Evolutionary conservation across 2,329 filamentous ascomycete genomes (phyloP).

Genomic region (Cladophialophora bantiana): DNA sequence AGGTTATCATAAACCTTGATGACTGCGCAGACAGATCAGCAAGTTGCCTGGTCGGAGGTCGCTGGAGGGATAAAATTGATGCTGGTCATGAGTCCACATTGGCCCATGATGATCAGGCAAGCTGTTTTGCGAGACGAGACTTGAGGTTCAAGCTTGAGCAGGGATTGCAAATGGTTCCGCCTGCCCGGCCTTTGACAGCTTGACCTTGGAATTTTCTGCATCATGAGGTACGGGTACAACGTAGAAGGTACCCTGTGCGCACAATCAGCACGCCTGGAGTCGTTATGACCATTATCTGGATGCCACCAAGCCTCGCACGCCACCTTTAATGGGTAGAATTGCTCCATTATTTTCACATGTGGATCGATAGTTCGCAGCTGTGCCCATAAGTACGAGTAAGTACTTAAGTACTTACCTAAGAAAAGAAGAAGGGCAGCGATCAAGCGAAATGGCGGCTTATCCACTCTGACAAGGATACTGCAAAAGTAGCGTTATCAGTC

Average conservation of each 20-base stretch:
- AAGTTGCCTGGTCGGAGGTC: neutral
- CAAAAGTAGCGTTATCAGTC: neutral
- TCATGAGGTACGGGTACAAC: neutral
- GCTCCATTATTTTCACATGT: slow-evolving; percentile 9
- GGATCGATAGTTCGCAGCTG: slow-evolving; percentile 21
- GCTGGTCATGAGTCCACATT: neutral
- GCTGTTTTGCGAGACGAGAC: neutral
- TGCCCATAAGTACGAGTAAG: neutral
- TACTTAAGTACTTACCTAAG: neutral
- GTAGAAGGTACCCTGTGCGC: neutral
- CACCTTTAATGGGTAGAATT: neutral
- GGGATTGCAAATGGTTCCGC: neutral
- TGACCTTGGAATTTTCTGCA: neutral
- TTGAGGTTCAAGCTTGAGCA: neutral
- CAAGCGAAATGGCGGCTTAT: slow-evolving; percentile 25
- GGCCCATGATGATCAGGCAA: neutral
- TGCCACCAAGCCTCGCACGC: slow-evolving; percentile 12
- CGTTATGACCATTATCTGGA: neutral
- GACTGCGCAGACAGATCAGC: slow-evolving; percentile 11
- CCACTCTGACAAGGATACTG: neutral
- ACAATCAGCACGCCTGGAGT: neutral
- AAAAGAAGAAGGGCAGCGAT: slow-evolving; percentile 11
- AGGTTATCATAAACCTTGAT: slow-evolving; percentile 4
- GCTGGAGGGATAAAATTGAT: neutral
- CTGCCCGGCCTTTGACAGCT: neutral